Conservation (phyloP, 257 asterid species). For the Penstemon barbatus region DNA sequence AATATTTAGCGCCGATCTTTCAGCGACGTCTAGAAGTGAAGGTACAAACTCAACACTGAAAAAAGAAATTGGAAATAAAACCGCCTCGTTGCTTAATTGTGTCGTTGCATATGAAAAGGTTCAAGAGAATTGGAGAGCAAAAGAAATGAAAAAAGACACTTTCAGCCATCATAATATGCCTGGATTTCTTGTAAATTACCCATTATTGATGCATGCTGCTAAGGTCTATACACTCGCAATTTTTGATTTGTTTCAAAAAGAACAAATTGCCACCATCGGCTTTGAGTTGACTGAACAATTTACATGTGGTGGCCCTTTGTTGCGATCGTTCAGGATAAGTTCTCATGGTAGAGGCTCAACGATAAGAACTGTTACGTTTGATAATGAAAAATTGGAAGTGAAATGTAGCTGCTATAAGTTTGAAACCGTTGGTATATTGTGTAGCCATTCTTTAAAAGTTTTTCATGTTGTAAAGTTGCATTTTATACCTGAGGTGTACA, state of each 20-base stretch:
- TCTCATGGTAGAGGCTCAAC: neutral
- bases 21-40: neutral
- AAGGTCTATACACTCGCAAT: neutral
- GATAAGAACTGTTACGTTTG: neutral
- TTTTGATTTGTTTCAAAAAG: neutral
- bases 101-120: neutral
- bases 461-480: neutral
- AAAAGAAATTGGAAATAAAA: neutral
- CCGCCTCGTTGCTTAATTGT: neutral
- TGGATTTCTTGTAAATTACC: neutral
- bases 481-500: neutral
- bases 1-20: neutral
- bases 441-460: slow-evolving; percentile 4
- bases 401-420: neutral
- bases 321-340: neutral
- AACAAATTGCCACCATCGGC: neutral
- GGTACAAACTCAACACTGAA: neutral
- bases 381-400: neutral
- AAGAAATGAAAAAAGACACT: neutral
- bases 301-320: neutral
- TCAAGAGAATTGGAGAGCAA: neutral
- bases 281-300: neutral
- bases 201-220: neutral
- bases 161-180: neutral
- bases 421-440: neutral